Base-by-base conservation (phyloP, 2,329 filamentous ascomycete genomes). In the Madurella fahalii region DNA sequence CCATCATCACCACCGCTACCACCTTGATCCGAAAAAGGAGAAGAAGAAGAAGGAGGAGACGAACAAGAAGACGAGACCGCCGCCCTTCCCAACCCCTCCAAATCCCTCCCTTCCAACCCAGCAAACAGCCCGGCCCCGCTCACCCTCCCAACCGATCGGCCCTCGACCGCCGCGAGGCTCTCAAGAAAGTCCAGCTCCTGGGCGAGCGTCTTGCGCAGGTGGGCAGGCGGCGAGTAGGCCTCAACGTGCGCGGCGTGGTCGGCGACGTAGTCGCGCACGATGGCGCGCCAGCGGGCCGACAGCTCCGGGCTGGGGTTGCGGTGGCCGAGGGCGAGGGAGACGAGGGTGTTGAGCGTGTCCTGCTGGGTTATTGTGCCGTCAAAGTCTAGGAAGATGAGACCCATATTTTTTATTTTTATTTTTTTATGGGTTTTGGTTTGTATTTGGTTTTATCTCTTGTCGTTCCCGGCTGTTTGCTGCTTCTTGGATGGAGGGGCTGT, bases 321-420 rank as follows among this genome's bases (percentile, higher is more conserved):
- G 11, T 43, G 67, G 17, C 58, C 60, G 42, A 80, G 72, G 50
- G 74, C 76, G 20, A 71, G 71, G 16, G 69, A 61, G 44, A 74
- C 77, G 4, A 84, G 72, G 40, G 72, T 67, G 52, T 68, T 65
- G 40, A 83, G 78, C 40, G 80, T 82, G 68, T 84, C 81, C 31
- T 72, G 56, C 12, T 70, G 67, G 16, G 81, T 83, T 59, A 84
- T 81, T 15, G 81, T 84, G 56, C 79, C 78, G 66, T 84, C 81
- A 65, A 84, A 84, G 63, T 84, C 81, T 17, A 84, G 72, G 37
- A 83, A 65, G 40, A 84, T 69, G 58, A 63, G 59, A n/a, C 46
- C 48, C 32, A 47, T 32, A 20, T 43, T 59, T 43, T 43, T 46
- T 45, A 9, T 34, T 12, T 47, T 44, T 44, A 5, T 44, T 20